phyloP scores from a whole-genome alignment of 139 green algal genomes.

The Tetradesmus obliquus region DNA sequence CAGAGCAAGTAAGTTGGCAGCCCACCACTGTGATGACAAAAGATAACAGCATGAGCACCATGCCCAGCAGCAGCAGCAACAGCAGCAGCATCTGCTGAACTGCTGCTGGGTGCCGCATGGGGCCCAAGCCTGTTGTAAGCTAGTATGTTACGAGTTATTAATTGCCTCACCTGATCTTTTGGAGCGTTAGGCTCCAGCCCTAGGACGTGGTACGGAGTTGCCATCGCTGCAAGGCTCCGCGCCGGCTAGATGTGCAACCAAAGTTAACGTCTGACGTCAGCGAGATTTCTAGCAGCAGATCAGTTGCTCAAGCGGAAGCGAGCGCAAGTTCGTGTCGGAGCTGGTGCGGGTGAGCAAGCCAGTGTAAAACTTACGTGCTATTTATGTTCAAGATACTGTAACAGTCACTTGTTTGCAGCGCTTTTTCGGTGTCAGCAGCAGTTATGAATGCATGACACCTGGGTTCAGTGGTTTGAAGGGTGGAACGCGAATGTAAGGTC shows the following conservation, averaged over 20 bases:
- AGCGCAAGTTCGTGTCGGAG: background rate
- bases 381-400: too few relatives aligned
- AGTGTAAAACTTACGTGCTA: too few relatives aligned
- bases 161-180: conserved; percentile 27
- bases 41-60: background rate
- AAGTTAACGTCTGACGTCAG: too few relatives aligned
- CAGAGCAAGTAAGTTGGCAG: too few relatives aligned
- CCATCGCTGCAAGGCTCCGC: background rate
- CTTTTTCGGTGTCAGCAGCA: background rate
- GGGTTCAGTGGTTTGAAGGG: background rate
- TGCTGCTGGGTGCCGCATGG: background rate
- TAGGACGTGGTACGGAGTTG: conserved; percentile 5
- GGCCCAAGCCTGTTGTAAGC: background rate
- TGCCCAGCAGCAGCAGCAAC: background rate
- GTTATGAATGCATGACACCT: background rate
- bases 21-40: too few relatives aligned
- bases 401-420: background rate
- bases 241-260: too few relatives aligned
- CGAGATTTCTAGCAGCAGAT: background rate
- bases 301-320: background rate
- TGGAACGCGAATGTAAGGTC: background rate
- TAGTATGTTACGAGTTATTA: background rate
- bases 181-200: conserved; percentile 14
- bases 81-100: background rate
- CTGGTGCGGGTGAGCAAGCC: background rate